Percentiles rank a stretch among this genome's conserved stretches.
These are phyloP conservation scores for Yarrowia sp. DNA, from an alignment of 805 yeast species.

Conservation along the genomic window DNA sequence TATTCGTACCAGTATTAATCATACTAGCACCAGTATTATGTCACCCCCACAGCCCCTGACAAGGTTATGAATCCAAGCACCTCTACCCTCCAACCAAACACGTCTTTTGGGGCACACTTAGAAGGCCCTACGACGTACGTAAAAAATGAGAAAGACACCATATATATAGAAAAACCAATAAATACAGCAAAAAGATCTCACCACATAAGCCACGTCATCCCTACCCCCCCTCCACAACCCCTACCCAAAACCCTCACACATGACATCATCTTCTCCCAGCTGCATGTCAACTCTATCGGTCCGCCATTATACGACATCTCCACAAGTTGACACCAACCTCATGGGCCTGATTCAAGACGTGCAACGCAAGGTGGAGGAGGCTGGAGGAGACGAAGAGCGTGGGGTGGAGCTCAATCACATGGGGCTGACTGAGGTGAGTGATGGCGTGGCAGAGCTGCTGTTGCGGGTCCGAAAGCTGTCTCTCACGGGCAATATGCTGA, in stretches of 20 bases:
- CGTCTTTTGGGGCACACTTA: no score
- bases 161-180: no score
- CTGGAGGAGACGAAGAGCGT: slow-evolving; percentile 11
- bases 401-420: slow-evolving; percentile 42
- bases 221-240: not conserved
- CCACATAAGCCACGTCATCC: no score
- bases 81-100: no score
- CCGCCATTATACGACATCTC: not conserved
- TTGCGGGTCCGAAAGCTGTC: slow-evolving; percentile 49
- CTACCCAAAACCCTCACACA: not conserved
- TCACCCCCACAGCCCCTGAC: no score
- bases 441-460: slow-evolving; percentile 41
- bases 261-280: slow-evolving; percentile 1
- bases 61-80: no score
- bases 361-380: slow-evolving; percentile 24
- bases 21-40: no score
- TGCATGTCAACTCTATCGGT: slow-evolving; percentile 10
- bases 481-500: slow-evolving; percentile 50
- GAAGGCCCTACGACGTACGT: no score
- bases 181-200: no score
- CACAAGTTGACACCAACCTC: not conserved
- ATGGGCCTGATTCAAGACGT: slow-evolving; percentile 17
- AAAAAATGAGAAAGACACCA: no score
- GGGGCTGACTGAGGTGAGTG: slow-evolving; percentile 42
- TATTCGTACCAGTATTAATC: no score